A percentile compares a stretch with the other conserved stretches of the same genome.
phyloP scores from a whole-genome alignment of 1,139 yeast species.

The Lizanozyma gosingica region DNA sequence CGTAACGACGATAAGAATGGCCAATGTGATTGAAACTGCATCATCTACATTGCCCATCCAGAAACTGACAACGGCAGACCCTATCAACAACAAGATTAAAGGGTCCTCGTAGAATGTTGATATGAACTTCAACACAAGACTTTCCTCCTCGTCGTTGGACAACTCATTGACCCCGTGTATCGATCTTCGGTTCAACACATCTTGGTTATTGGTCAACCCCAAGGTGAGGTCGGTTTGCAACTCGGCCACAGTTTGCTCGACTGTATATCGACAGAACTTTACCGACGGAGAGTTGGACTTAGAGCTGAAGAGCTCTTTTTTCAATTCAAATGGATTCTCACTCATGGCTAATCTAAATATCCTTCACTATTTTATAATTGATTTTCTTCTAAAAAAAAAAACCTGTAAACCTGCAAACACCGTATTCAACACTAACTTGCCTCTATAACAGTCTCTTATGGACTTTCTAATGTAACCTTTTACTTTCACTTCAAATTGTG shows the following conservation, averaged over 20 bases:
- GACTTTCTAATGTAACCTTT: no score
- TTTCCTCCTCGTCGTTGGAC: slow-evolving; percentile 66
- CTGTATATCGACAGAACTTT: slow-evolving; percentile 46
- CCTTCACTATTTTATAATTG: no score
- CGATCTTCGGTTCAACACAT: slow-evolving; percentile 59
- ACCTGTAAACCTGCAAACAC: no score
- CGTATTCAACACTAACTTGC: no score
- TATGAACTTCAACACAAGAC: slow-evolving; percentile 56
- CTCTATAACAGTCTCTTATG: no score
- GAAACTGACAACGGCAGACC: slow-evolving; percentile 77
- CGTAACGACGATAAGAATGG: slow-evolving; percentile 81
- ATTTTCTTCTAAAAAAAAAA: no score
- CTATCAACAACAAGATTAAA: slow-evolving; percentile 73
- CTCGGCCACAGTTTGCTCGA: slow-evolving; percentile 52
- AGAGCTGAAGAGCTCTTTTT: slow-evolving; percentile 10
- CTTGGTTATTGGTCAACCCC: slow-evolving; percentile 65
- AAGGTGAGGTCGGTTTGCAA: slow-evolving; percentile 48
- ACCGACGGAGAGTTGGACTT: slow-evolving; percentile 35
- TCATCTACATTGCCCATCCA: slow-evolving; percentile 92
- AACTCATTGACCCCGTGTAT: slow-evolving; percentile 76
- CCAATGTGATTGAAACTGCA: slow-evolving; percentile 81
- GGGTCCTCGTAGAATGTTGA: slow-evolving; percentile 85
- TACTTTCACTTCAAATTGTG: no score
- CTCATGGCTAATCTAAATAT: no score
- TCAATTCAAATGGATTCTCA: slow-evolving; percentile 23